Evolutionary conservation across 2,329 filamentous ascomycete genomes (phyloP).

Genomic region (Penicillium thymicola): DNA sequence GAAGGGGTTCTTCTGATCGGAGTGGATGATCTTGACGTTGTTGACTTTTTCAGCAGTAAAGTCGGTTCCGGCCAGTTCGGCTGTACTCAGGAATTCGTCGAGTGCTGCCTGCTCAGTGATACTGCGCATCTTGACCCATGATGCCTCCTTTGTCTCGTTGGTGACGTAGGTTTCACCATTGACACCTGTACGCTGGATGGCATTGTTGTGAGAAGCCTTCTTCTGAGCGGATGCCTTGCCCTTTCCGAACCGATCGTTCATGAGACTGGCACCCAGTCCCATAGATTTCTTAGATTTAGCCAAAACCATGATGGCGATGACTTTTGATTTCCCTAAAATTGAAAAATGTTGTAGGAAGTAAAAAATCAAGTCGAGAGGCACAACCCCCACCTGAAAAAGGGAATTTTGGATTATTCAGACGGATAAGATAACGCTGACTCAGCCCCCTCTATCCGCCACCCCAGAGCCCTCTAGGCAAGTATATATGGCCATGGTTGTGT

Average conservation of each 20-base stretch:
- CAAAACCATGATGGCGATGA: constrained; percentile 58
- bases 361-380: constrained; percentile 9
- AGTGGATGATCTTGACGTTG: constrained; percentile 98
- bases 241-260: constrained; percentile 98
- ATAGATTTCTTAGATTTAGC: constrained; percentile 95
- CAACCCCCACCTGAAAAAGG: constrained; percentile 28
- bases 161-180: constrained; percentile 89
- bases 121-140: constrained; percentile 99
- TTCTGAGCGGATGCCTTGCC: constrained; percentile 82
- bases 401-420: constrained; percentile 28
- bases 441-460: constrained; percentile 9
- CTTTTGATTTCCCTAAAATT: constrained; percentile 1
- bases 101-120: constrained; percentile 95
- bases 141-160: constrained; percentile 83
- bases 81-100: constrained; percentile 93
- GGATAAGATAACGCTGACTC: constrained; percentile 34
- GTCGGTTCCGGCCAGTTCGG: constrained; percentile 94
- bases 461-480: background rate
- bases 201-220: constrained; percentile 59
- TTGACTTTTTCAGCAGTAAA: constrained; percentile 99
- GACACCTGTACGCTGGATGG: constrained; percentile 67
- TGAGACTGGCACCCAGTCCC: constrained; percentile 92
- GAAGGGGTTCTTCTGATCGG: constrained; percentile 93
- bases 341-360: constrained; percentile 14
- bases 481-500: background rate